phyloP scores from a whole-genome alignment of 257 asterid species.

The Fraxinus pennsylvanica region DNA sequence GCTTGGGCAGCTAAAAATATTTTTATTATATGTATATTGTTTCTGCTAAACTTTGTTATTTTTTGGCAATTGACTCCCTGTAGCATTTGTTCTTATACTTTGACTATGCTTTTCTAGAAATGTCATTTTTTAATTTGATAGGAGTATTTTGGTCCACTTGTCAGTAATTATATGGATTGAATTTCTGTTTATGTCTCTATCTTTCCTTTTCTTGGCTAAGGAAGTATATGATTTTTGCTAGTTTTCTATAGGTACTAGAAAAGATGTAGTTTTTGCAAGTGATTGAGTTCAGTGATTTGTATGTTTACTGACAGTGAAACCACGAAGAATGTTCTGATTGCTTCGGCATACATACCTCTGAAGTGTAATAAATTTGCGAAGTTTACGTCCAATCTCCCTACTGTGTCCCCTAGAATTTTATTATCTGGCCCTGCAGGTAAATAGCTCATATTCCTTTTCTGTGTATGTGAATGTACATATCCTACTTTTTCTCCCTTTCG shows the following conservation, averaged over 20 bases:
- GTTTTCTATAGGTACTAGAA: neutral
- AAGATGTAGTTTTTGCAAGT: neutral
- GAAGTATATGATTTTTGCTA: neutral
- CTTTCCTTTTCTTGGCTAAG: neutral
- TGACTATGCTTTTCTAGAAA: neutral
- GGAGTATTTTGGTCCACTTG: neutral
- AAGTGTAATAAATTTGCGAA: slow-evolving; percentile 52
- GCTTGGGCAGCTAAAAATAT: neutral
- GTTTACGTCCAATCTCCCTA: slow-evolving; percentile 63
- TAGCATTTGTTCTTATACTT: neutral
- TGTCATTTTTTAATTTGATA: neutral
- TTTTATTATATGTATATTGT: neutral
- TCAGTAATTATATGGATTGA: slow-evolving; percentile 12
- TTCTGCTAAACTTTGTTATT: neutral
- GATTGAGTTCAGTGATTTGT: slow-evolving; percentile 6
- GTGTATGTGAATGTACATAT: slow-evolving; percentile 5
- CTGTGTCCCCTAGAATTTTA: slow-evolving; percentile 73
- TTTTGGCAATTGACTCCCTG: neutral
- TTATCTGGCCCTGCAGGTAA: slow-evolving; percentile 90
- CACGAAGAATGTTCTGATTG: slow-evolving; percentile 73
- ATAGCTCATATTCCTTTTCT: slow-evolving; percentile 6
- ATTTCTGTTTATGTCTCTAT: slow-evolving; percentile 20
- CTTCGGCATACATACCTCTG: slow-evolving; percentile 71
- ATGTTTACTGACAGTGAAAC: slow-evolving; percentile 55
- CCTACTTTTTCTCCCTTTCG: neutral